Evolutionary conservation across 2,329 filamentous ascomycete species (phyloP).

Genomic region (Stemphylium lycopersici): DNA sequence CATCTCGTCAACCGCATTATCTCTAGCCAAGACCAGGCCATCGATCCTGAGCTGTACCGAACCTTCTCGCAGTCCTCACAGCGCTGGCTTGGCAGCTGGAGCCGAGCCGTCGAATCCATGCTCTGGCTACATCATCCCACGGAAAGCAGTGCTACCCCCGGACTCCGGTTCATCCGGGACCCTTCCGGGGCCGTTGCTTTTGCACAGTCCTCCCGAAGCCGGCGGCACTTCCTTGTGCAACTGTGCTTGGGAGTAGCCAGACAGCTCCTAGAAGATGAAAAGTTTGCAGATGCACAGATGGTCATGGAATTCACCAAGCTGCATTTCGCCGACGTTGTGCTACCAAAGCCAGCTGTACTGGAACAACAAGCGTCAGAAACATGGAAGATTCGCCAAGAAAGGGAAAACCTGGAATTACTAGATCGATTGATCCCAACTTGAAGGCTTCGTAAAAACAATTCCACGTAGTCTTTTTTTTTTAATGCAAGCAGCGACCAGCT

Average conservation of each 20-base stretch:
- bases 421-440: slow-evolving; percentile 32
- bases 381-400: slow-evolving; percentile 18
- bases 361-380: slow-evolving; percentile 1
- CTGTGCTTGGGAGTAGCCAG: slow-evolving; percentile 40
- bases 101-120: slow-evolving; percentile 31
- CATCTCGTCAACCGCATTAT: slow-evolving; percentile 36
- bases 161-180: slow-evolving; percentile 33
- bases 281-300: slow-evolving; percentile 35
- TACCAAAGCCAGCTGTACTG: slow-evolving; percentile 16
- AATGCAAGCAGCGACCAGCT: neutral
- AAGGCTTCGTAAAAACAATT: neutral
- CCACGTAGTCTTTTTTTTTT: neutral
- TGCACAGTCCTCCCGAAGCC: slow-evolving; percentile 14
- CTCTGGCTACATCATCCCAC: slow-evolving; percentile 42
- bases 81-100: slow-evolving; percentile 33
- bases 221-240: slow-evolving; percentile 35
- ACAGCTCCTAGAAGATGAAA: slow-evolving; percentile 37
- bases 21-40: slow-evolving; percentile 5
- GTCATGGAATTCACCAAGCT: slow-evolving; percentile 39
- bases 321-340: slow-evolving; percentile 41
- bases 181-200: slow-evolving; percentile 23
- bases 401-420: slow-evolving; percentile 34
- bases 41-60: slow-evolving; percentile 30
- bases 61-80: slow-evolving; percentile 28
- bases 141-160: slow-evolving; percentile 22